Conservation (phyloP, 2,329 filamentous ascomycete genomes). For the Curvularia verruculosa region DNA sequence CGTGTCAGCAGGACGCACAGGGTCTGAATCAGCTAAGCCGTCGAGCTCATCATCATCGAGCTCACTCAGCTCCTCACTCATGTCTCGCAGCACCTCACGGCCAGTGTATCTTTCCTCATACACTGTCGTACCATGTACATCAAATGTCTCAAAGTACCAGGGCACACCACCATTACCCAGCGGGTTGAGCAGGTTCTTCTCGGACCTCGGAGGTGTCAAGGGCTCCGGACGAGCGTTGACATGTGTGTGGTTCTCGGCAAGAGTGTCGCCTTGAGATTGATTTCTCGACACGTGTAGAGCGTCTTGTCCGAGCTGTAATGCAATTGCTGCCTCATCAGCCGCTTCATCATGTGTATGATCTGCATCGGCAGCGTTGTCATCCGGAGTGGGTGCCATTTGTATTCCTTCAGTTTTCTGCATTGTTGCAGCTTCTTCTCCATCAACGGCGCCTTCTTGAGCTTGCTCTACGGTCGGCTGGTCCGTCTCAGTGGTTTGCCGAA, state of each 20-base stretch:
- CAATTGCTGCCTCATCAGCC: constrained; percentile 46
- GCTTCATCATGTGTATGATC: constrained; percentile 42
- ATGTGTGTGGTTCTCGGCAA: constrained; percentile 29
- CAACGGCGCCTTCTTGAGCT: constrained; percentile 16
- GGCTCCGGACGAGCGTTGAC: constrained; percentile 50
- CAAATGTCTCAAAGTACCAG: constrained; percentile 85
- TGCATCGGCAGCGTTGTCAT: constrained; percentile 40
- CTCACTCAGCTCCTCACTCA: constrained; percentile 89
- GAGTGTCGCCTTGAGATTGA: constrained; percentile 22
- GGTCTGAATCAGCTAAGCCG: constrained; percentile 55
- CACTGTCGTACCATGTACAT: constrained; percentile 79
- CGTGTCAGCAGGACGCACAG: constrained; percentile 34
- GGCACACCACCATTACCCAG: constrained; percentile 71
- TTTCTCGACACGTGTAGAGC: constrained; percentile 28
- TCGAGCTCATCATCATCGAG: constrained; percentile 89
- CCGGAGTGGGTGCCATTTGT: constrained; percentile 45
- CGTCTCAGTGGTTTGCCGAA: constrained; percentile 32
- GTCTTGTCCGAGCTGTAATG: constrained; percentile 43
- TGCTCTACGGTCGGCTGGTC: constrained; percentile 19
- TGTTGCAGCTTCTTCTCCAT: constrained; percentile 22
- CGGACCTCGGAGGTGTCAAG: constrained; percentile 69
- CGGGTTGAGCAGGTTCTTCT: constrained; percentile 56
- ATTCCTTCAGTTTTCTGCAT: constrained; percentile 29
- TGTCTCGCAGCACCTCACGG: constrained; percentile 70
- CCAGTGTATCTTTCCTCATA: constrained; percentile 75